A percentile compares a stretch with the other conserved stretches of the same genome.
Conservation (phyloP, 805 yeast species). For the Candida tammaniensis region DNA sequence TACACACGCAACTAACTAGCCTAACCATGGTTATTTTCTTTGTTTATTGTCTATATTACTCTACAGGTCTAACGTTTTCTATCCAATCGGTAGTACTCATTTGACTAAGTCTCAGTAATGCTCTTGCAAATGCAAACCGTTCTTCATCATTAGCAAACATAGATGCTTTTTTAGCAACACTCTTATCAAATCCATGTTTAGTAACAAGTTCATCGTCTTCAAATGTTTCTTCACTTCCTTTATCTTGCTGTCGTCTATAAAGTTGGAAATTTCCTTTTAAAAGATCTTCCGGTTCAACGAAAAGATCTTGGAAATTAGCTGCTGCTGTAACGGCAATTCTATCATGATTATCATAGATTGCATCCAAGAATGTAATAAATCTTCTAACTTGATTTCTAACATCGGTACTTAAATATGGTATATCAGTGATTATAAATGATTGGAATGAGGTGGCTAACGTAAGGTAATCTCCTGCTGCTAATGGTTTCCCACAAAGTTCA, state of each 20-base stretch:
- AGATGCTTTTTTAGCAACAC: conserved; percentile 65
- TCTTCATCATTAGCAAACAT: conserved; percentile 93
- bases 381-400: conserved; percentile 84
- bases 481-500: conserved; percentile 80
- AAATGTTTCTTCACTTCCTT: conserved; percentile 34
- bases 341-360: conserved; percentile 89
- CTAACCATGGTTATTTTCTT: too few relatives aligned
- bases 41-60: background rate
- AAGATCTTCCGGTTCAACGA: conserved; percentile 75
- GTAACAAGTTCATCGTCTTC: conserved; percentile 62
- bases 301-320: conserved; percentile 77
- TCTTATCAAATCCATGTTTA: conserved; percentile 75
- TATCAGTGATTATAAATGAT: conserved; percentile 86
- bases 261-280: conserved; percentile 46
- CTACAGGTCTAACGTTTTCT: conserved; percentile 33
- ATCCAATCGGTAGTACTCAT: conserved; percentile 96
- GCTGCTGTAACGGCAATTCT: conserved; percentile 87
- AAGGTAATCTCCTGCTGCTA: conserved; percentile 93
- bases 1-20: too few relatives aligned
- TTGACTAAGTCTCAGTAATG: conserved; percentile 83
- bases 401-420: conserved; percentile 77
- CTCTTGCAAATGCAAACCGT: conserved; percentile 94
- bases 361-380: conserved; percentile 92
- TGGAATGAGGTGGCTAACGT: conserved; percentile 73
- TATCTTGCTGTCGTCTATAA: conserved; percentile 40